phyloP scores from a whole-genome alignment of 768 basidiomycete species.

The Trametes meyenii region DNA sequence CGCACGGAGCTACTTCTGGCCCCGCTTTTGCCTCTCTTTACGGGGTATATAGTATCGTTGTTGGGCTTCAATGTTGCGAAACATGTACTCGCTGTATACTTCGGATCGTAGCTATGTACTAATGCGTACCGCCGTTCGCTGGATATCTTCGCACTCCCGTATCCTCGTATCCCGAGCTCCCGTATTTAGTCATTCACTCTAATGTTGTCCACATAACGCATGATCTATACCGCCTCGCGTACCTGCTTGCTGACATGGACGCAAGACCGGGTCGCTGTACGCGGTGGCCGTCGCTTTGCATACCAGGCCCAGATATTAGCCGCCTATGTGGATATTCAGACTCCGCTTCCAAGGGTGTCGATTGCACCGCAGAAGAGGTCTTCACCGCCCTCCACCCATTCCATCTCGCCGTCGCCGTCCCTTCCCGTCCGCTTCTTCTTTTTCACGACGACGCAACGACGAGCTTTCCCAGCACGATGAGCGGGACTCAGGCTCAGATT shows the following conservation, averaged over 20 bases:
- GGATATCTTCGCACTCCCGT: background rate
- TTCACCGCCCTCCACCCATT: constrained; percentile 19
- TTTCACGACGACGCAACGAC: constrained; percentile 17
- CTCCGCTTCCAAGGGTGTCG: constrained; percentile 23
- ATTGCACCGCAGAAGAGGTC: constrained; percentile 22
- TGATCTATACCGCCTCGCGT: background rate
- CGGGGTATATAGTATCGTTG: constrained; percentile 82
- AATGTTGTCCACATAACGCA: background rate
- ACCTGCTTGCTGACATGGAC: background rate
- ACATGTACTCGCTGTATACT: constrained; percentile 80
- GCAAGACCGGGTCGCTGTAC: constrained; percentile 4
- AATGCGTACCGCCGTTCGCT: background rate
- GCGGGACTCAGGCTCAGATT: constrained; percentile 48
- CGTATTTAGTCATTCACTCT: background rate
- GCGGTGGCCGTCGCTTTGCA: background rate
- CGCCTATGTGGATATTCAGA: constrained; percentile 18
- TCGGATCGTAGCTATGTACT: constrained; percentile 46
- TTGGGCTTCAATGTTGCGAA: constrained; percentile 91
- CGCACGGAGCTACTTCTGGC: constrained; percentile 90
- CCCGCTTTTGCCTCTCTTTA: constrained; percentile 85
- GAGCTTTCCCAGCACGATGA: constrained; percentile 26
- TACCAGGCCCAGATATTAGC: constrained; percentile 10
- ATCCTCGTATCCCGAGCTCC: background rate
- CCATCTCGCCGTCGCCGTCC: constrained; percentile 23
- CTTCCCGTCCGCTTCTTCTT: constrained; percentile 1